Evolutionary conservation across 2,329 filamentous ascomycete species (phyloP).

Genomic region (Penicillium sp.): DNA sequence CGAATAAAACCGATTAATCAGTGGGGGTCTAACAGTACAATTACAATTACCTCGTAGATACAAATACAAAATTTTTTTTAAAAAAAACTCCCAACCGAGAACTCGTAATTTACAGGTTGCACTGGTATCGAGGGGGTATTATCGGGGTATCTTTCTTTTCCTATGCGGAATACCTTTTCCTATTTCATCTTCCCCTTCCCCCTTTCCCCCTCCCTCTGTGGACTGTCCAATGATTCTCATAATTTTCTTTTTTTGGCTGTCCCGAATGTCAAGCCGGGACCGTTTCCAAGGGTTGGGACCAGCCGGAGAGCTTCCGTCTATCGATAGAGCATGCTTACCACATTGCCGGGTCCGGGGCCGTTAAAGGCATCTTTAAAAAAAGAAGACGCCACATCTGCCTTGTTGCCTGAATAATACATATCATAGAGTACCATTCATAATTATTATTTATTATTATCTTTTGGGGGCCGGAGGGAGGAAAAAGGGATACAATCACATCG

Average conservation of each 20-base stretch:
- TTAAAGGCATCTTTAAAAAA: background rate
- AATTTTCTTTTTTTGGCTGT: background rate
- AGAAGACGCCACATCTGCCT: slow-evolving; percentile 1
- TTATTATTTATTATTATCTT: too few species aligned
- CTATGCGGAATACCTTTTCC: background rate
- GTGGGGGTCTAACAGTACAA: slow-evolving; percentile 19
- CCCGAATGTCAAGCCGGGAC: too few species aligned
- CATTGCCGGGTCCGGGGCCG: slow-evolving; percentile 14
- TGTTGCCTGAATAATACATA: background rate
- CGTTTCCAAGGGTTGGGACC: slow-evolving; percentile 3
- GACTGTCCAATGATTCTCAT: background rate
- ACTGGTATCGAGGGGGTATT: background rate
- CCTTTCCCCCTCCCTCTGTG: background rate
- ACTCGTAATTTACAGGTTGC: background rate
- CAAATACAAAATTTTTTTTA: background rate
- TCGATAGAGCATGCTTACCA: slow-evolving; percentile 19
- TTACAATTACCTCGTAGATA: too few species aligned
- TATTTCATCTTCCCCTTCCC: background rate
- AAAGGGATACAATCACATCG: too few species aligned
- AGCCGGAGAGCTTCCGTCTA: slow-evolving; percentile 25
- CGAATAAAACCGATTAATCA: background rate
- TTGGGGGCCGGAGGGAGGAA: too few species aligned
- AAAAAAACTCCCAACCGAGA: background rate
- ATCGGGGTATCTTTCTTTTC: background rate
- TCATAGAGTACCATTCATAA: background rate